Conservation (phyloP, 2,329 filamentous ascomycete genomes). For the Hypocrella siamensis region DNA sequence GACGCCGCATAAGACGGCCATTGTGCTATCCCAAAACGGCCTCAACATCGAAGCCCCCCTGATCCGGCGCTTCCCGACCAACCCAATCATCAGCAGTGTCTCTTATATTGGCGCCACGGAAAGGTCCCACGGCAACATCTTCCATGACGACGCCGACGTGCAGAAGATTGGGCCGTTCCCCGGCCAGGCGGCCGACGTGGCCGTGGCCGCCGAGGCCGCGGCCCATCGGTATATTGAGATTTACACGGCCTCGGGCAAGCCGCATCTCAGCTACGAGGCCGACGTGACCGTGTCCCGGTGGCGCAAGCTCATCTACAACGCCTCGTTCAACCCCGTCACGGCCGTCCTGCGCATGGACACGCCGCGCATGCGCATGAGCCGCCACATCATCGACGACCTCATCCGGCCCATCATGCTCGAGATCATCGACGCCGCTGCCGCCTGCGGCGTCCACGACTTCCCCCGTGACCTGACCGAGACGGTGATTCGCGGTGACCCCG, state of each 20-base stretch:
- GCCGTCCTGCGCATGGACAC: background rate
- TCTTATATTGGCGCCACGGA: background rate
- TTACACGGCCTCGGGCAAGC: background rate
- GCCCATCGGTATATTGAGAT: background rate
- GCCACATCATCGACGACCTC: background rate
- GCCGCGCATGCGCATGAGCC: background rate
- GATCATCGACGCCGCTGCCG: background rate
- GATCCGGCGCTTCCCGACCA: background rate
- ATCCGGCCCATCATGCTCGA: background rate
- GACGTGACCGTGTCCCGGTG: background rate
- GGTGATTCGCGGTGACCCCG: background rate
- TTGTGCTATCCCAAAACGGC: background rate
- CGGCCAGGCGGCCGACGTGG: background rate
- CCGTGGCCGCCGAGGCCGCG: background rate
- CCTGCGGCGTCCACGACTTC: background rate
- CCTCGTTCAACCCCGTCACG: background rate
- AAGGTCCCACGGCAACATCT: background rate
- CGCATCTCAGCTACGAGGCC: background rate
- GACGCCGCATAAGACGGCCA: background rate
- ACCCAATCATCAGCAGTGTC: background rate
- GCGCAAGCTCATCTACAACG: background rate
- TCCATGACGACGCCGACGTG: background rate
- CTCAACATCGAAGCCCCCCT: background rate
- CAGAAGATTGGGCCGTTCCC: background rate
- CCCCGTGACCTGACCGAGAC: background rate